Conservation (phyloP, 148 eudicot species). For the Pouteria glomerata region DNA sequence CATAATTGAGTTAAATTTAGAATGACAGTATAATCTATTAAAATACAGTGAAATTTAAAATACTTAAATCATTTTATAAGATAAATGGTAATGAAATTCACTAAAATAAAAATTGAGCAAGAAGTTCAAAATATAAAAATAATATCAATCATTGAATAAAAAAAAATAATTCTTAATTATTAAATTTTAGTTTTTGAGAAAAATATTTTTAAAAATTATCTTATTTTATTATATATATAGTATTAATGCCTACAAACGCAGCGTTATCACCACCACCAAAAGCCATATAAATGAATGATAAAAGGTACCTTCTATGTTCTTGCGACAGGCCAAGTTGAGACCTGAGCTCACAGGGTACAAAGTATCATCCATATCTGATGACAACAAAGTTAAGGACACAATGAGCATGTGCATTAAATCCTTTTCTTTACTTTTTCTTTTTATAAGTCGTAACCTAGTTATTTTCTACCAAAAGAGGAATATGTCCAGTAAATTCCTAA, state of each 20-base stretch:
- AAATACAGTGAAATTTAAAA: too few relatives aligned
- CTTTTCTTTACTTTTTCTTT: not conserved
- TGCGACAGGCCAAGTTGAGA: conserved; percentile 83
- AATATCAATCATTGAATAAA: too few relatives aligned
- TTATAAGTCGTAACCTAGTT: not conserved
- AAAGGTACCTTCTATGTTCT: conserved; percentile 71
- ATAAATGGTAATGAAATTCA: too few relatives aligned
- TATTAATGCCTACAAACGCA: too few relatives aligned
- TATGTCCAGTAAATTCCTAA: not conserved
- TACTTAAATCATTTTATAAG: too few relatives aligned
- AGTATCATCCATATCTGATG: conserved; percentile 83
- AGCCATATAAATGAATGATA: not conserved
- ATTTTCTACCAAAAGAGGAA: not conserved
- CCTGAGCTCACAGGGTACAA: conserved; percentile 87
- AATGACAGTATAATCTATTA: too few relatives aligned
- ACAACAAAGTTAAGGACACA: not conserved
- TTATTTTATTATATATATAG: too few relatives aligned
- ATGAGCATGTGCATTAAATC: not conserved
- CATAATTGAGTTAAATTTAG: too few relatives aligned
- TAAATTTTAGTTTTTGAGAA: not conserved
- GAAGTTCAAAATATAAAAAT: too few relatives aligned
- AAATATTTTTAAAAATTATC: too few relatives aligned
- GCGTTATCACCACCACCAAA: not conserved
- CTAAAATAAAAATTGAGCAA: too few relatives aligned
- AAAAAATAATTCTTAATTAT: too few relatives aligned